Evolutionary conservation across 139 green algal genomes (phyloP), one percentile per base, ranked within the genome.

Genomic region (Coccomyxa sp.): DNA sequence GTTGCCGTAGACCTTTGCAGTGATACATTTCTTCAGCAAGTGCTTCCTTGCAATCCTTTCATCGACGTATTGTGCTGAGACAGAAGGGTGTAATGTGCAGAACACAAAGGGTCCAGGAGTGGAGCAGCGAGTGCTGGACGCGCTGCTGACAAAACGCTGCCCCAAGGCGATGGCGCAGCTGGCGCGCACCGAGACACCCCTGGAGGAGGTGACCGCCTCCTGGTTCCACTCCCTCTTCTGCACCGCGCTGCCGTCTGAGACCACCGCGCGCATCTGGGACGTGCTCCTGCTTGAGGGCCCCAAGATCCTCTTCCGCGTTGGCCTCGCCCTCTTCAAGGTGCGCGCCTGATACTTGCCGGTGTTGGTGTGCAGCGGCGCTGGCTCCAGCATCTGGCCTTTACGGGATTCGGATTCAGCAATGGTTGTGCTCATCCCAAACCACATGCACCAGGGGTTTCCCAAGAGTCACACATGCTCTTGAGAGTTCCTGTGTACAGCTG

Each of bases 231-330:
- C 30, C 79, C 81, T 87, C 30, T 87, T 87, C 31, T 67, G 67
- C 58, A 71, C 30, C 13, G 67, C 58, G 13, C 80, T 87, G 51
- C 84, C 80, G 17, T 66, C 75, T 1, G 81, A 88, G 88, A 92
- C 86, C 25, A 82, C 85, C 12, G 85, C 82, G 0, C 82, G 93
- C 21, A 87, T 96, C 31, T 95, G 91, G 92, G 93, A 97, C 82
- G 79, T 79, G 27, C 82, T 96, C 13, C 77, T 97, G 16, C 79
- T 83, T 30, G 93, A 97, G 83, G 93, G 92, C 0, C 86, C 90
- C 75, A 95, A 96, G 88, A 88, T 96, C 28, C 85, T 96, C 74
- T 96, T 93, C 88, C 88, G 94, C 0, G 89, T 94, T n/a, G 92
- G 90, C 30, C 83, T 97, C 78, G 91, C 93, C 32, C 85, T 97